These are phyloP conservation scores for Acmispon strigosus DNA, from an alignment of 306 rosid genomes.

Conservation along the genomic window DNA sequence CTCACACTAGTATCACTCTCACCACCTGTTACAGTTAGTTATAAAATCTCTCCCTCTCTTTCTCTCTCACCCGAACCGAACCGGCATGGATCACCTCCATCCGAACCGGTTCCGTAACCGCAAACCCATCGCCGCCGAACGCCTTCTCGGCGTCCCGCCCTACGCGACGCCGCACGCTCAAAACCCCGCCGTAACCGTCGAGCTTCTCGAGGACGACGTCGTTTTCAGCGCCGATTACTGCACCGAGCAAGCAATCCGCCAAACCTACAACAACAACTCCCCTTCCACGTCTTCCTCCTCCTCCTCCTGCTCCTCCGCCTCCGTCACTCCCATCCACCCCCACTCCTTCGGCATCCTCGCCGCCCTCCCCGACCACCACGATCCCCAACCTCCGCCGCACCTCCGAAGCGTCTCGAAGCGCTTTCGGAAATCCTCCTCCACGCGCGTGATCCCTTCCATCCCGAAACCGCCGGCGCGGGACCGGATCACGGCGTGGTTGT, in stretches of 20 bases:
- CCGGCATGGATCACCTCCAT: slow-evolving; percentile 7
- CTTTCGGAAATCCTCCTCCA: slow-evolving; percentile 36
- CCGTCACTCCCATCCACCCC: slow-evolving; percentile 26
- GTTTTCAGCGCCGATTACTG: slow-evolving; percentile 42
- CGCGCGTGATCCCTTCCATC: slow-evolving; percentile 46
- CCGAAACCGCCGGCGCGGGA: slow-evolving; percentile 53
- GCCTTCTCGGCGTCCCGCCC: slow-evolving; percentile 24
- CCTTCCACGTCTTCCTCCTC: slow-evolving; percentile 26
- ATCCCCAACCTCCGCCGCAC: slow-evolving; percentile 29
- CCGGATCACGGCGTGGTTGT: background rate
- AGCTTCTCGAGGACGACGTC: slow-evolving; percentile 63
- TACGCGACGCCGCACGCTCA: background rate
- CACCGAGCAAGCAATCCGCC: slow-evolving; percentile 6
- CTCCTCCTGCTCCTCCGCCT: slow-evolving; percentile 15
- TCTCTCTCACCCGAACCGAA: background rate
- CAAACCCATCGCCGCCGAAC: background rate
- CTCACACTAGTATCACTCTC: background rate
- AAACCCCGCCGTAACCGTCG: slow-evolving; percentile 21
- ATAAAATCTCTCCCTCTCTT: background rate
- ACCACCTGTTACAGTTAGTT: background rate
- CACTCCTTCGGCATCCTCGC: slow-evolving; percentile 74
- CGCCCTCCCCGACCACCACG: slow-evolving; percentile 53
- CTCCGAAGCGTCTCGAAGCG: slow-evolving; percentile 35
- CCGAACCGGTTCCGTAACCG: slow-evolving; percentile 5
- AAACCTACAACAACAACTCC: slow-evolving; percentile 4